Evolutionary conservation across 805 yeast species (phyloP).

Genomic region (Sugiyamaella valdiviana): DNA sequence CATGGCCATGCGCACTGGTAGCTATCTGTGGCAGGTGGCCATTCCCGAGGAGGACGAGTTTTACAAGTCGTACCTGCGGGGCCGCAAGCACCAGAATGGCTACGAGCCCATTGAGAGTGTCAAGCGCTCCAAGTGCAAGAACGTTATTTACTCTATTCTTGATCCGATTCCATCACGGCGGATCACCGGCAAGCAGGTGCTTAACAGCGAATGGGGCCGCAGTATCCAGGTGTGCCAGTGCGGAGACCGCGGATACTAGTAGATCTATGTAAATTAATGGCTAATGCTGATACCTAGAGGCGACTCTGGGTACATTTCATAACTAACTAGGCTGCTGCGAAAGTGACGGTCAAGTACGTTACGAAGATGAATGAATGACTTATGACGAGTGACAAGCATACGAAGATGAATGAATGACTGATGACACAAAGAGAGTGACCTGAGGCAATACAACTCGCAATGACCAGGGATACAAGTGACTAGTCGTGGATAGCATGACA

Average conservation of each 20-base stretch:
- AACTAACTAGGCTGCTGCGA: not conserved
- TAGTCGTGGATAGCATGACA: no score
- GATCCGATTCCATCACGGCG: conserved; percentile 88
- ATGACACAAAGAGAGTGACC: not conserved
- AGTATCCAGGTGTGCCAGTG: conserved; percentile 76
- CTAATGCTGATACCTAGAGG: not conserved
- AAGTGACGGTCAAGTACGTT: not conserved
- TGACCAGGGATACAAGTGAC: no score
- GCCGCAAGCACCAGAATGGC: conserved; percentile 76
- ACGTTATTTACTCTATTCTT: conserved; percentile 85
- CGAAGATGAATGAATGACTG: not conserved
- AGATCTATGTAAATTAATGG: not conserved
- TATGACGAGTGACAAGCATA: not conserved
- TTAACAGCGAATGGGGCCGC: conserved; percentile 94
- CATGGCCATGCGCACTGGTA: conserved; percentile 80
- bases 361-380: not conserved
- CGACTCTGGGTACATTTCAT: not conserved
- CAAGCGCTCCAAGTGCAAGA: conserved; percentile 82
- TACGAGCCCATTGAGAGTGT: conserved; percentile 86
- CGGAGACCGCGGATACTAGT: conserved; percentile 39
- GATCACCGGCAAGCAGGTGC: conserved; percentile 78
- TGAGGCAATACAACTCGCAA: no score
- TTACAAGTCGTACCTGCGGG: conserved; percentile 64
- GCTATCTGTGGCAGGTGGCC: conserved; percentile 88
- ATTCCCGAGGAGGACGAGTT: conserved; percentile 69